Conservation (phyloP, 352 stramenopile species). For the Phytopythium vexans region DNA sequence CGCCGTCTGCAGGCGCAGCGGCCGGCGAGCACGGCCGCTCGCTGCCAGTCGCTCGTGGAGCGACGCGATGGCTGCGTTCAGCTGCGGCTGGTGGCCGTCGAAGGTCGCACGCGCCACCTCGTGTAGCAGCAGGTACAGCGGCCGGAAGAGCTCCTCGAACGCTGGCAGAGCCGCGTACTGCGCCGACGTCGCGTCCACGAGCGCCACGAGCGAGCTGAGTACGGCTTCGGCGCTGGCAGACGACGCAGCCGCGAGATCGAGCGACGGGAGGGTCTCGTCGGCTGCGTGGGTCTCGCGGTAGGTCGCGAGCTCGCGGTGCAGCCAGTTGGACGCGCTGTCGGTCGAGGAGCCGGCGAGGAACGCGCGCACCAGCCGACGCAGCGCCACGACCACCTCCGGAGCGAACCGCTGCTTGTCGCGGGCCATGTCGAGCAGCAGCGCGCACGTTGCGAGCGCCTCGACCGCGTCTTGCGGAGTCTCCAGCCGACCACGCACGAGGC, state of each 20-base stretch:
- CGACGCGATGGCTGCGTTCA: slow-evolving; percentile 41
- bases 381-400: slow-evolving; percentile 74
- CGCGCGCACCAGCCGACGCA: slow-evolving; percentile 49
- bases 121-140: slow-evolving; percentile 64
- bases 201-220: slow-evolving; percentile 38
- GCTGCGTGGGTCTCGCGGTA: slow-evolving; percentile 4
- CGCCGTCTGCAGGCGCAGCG: slow-evolving; percentile 78
- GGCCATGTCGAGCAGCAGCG: slow-evolving; percentile 66
- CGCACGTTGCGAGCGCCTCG: slow-evolving; percentile 76
- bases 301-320: slow-evolving; percentile 38
- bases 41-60: slow-evolving; percentile 40
- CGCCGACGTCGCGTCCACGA: slow-evolving; percentile 36
- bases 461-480: slow-evolving; percentile 77
- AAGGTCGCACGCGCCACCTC: slow-evolving; percentile 46
- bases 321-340: slow-evolving; percentile 32
- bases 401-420: slow-evolving; percentile 89
- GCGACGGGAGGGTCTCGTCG: slow-evolving; percentile 23
- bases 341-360: slow-evolving; percentile 28
- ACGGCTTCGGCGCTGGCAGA: slow-evolving; percentile 41
- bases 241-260: slow-evolving; percentile 37
- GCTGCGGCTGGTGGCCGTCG: slow-evolving; percentile 15
- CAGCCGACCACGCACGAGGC: slow-evolving; percentile 60
- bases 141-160: slow-evolving; percentile 76
- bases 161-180: slow-evolving; percentile 68
- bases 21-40: slow-evolving; percentile 46